Conservation (phyloP, 306 rosid species). For the Quillaja saponaria region DNA sequence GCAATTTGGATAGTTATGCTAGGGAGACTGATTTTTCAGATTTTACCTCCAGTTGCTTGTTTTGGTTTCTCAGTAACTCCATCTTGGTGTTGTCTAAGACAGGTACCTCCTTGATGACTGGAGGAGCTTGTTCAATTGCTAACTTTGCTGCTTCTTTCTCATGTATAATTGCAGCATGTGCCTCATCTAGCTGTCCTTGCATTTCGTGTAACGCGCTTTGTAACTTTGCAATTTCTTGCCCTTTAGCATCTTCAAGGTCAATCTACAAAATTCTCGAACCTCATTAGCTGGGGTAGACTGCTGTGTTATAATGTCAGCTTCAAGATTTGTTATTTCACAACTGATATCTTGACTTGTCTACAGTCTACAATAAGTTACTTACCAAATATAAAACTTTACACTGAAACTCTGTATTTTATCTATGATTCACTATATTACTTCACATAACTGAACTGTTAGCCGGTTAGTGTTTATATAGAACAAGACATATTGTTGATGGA, state of each 20-base stretch:
- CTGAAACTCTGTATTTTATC: conserved; percentile 14
- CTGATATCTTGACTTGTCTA: conserved; percentile 1
- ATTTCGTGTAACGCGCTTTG: conserved; percentile 64
- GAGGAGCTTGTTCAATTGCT: conserved; percentile 85
- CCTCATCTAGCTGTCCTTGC: conserved; percentile 71
- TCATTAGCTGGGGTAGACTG: conserved; percentile 20
- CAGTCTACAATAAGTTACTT: neutral
- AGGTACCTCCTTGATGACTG: conserved; percentile 81
- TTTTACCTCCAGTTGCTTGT: conserved; percentile 67
- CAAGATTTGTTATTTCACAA: conserved; percentile 18
- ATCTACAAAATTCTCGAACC: conserved; percentile 39
- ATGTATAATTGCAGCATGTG: conserved; percentile 55
- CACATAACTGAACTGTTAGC: neutral
- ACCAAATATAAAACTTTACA: conserved; percentile 1
- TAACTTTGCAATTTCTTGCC: conserved; percentile 68
- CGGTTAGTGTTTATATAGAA: conserved; percentile 6
- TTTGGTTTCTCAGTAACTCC: conserved; percentile 63
- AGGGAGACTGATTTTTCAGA: no score
- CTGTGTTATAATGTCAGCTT: conserved; percentile 7
- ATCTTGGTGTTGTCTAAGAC: conserved; percentile 73
- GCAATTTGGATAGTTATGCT: no score
- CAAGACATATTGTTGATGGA: conserved; percentile 12
- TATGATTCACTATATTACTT: conserved; percentile 7
- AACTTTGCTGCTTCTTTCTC: conserved; percentile 87
- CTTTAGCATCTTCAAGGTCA: conserved; percentile 87